Evolutionary conservation across 2,329 filamentous ascomycete genomes (phyloP).

Genomic region (Mollisiaceae sp.): DNA sequence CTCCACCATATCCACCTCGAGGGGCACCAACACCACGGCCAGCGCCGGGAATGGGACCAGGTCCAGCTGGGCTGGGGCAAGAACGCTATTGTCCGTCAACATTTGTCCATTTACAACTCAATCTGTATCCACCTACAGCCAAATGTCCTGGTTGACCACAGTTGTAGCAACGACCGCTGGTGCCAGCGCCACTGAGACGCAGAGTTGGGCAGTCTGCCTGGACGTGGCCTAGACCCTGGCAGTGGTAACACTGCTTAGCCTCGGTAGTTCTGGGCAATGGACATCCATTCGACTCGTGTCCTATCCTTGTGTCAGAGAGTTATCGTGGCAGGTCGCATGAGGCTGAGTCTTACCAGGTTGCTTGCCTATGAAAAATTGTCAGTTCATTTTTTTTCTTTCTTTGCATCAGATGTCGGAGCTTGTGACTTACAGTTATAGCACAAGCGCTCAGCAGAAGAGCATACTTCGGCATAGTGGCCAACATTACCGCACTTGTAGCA

Average conservation of each 20-base stretch:
- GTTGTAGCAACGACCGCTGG: slow-evolving; percentile 92
- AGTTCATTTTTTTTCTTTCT: slow-evolving; percentile 13
- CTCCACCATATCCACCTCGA: slow-evolving; percentile 73
- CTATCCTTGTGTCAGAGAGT: slow-evolving; percentile 47
- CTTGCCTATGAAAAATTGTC: slow-evolving; percentile 61
- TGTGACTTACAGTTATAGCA: slow-evolving; percentile 93
- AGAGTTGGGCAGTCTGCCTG: slow-evolving; percentile 99
- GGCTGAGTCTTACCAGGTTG: slow-evolving; percentile 66
- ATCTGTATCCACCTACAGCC: slow-evolving; percentile 64
- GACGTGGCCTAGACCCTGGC: slow-evolving; percentile 96
- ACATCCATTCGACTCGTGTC: slow-evolving; percentile 98
- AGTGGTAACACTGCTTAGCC: slow-evolving; percentile 99
- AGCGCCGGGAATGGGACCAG: slow-evolving; percentile 50
- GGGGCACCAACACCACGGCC: slow-evolving; percentile 70
- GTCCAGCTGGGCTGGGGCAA: slow-evolving; percentile 76
- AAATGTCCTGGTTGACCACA: slow-evolving; percentile 93
- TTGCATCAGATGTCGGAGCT: neutral
- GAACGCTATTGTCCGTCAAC: slow-evolving; percentile 62
- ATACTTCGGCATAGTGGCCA: slow-evolving; percentile 85
- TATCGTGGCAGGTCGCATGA: slow-evolving; percentile 13
- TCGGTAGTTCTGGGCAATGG: slow-evolving; percentile 96
- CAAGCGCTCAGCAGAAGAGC: slow-evolving; percentile 95
- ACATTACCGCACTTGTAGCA: slow-evolving; percentile 79
- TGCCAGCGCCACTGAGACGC: slow-evolving; percentile 81
- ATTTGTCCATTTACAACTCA: slow-evolving; percentile 16